Evolutionary conservation across 2,329 filamentous ascomycete species (phyloP).

Genomic region (Microdochium trichocladiopsis): DNA sequence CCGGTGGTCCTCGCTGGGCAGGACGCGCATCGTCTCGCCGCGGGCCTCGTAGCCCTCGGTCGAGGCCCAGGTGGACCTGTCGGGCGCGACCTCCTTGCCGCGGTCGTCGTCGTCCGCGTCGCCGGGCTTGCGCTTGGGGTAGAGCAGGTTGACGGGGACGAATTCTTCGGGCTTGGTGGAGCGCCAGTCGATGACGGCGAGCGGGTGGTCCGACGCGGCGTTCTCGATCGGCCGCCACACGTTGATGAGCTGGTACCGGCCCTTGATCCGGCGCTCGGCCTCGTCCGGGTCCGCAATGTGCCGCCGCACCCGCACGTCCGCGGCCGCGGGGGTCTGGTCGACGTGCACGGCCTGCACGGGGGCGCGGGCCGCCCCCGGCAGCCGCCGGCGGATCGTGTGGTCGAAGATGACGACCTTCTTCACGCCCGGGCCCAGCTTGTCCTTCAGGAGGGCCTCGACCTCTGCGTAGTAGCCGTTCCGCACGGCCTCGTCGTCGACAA

Average conservation of each 20-base stretch:
- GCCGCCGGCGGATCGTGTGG: slow-evolving; percentile 58
- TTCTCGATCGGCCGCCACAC: slow-evolving; percentile 64
- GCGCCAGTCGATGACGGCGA: slow-evolving; percentile 60
- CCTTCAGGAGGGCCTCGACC: slow-evolving; percentile 48
- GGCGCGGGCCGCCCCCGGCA: slow-evolving; percentile 47
- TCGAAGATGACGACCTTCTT: slow-evolving; percentile 64
- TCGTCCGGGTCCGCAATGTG: slow-evolving; percentile 46
- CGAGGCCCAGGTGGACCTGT: slow-evolving; percentile 33
- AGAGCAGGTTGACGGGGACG: slow-evolving; percentile 54
- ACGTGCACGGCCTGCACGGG: slow-evolving; percentile 67
- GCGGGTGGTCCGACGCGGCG: slow-evolving; percentile 53
- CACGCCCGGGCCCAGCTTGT: slow-evolving; percentile 41
- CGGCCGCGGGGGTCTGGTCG: slow-evolving; percentile 61
- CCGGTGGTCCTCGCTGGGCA: slow-evolving; percentile 47
- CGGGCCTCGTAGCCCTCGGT: slow-evolving; percentile 52
- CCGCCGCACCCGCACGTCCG: slow-evolving; percentile 51
- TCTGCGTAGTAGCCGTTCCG: slow-evolving; percentile 53
- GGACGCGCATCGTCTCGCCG: slow-evolving; percentile 56
- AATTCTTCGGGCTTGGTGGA: slow-evolving; percentile 51
- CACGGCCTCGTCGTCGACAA: slow-evolving; percentile 48
- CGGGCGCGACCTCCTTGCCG: slow-evolving; percentile 49
- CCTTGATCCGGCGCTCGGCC: slow-evolving; percentile 46
- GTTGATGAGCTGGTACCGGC: slow-evolving; percentile 61
- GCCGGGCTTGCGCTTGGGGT: slow-evolving; percentile 37
- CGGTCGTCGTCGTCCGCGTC: slow-evolving; percentile 42